phyloP scores from a whole-genome alignment of 106 monocot genomes.

The Dioscorea alata region DNA sequence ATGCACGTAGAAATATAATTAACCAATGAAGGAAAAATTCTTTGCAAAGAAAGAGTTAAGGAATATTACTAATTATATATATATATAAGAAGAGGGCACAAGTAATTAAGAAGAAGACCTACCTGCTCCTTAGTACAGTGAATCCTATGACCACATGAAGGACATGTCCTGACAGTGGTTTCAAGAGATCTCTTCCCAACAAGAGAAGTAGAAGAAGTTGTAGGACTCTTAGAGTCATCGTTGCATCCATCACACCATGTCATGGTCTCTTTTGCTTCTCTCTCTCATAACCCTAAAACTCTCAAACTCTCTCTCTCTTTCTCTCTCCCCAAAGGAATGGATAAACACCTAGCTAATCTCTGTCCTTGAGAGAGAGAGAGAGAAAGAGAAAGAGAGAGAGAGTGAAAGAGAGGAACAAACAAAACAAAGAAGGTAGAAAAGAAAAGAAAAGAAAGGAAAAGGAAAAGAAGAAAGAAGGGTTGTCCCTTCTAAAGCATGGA shows the following conservation, averaged over 20 bases:
- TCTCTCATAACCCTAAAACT: background rate
- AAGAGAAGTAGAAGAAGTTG: background rate
- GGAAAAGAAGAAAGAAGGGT: conserved; percentile 12
- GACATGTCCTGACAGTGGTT: conserved; percentile 2
- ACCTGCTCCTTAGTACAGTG: background rate
- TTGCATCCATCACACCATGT: conserved; percentile 8
- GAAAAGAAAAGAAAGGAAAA: conserved; percentile 21
- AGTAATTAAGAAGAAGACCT: background rate
- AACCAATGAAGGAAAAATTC: background rate
- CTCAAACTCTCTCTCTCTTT: background rate
- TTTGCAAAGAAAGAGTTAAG: too few species aligned
- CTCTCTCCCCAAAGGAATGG: background rate
- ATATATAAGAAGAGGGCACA: background rate
- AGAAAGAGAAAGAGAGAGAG: background rate
- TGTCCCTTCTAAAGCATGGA: conserved; percentile 24
- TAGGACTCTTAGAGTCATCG: background rate
- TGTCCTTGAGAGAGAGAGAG: background rate
- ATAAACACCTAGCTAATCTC: background rate
- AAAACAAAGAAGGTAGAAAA: background rate
- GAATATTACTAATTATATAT: too few species aligned
- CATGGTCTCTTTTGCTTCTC: conserved; percentile 4
- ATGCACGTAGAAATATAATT: background rate
- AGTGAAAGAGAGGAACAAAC: conserved; percentile 2
- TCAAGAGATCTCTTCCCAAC: background rate
- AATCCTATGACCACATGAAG: conserved; percentile 14